A percentile compares a stretch with the other conserved stretches of the same genome.
Conservation (phyloP, 2,329 filamentous ascomycete species). For the Trichoderma sp. region DNA sequence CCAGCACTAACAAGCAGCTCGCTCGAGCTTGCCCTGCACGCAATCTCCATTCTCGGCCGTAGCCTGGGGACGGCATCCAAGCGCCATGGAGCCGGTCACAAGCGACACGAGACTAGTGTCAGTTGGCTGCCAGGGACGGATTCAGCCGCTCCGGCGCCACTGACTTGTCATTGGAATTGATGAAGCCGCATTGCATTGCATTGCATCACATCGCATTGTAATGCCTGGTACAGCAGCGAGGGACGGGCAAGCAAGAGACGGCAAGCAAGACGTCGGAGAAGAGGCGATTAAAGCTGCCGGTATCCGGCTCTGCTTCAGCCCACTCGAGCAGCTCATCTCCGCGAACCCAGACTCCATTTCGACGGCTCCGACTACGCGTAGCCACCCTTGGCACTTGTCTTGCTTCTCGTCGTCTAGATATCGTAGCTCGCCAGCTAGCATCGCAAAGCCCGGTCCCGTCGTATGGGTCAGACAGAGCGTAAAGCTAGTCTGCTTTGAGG, state of each 20-base stretch:
- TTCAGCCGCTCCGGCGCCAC: slow-evolving; percentile 26
- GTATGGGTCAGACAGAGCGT: not conserved
- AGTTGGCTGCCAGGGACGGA: slow-evolving; percentile 23
- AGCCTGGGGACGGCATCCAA: slow-evolving; percentile 10
- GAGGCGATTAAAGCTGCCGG: not conserved
- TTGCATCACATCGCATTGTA: slow-evolving; percentile 9
- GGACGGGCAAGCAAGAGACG: not conserved
- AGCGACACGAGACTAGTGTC: slow-evolving; percentile 15
- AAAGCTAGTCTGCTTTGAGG: slow-evolving; percentile 3
- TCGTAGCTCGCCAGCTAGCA: not conserved
- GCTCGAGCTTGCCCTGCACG: slow-evolving; percentile 1
- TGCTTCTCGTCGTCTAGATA: not conserved
- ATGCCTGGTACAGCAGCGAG: not conserved
- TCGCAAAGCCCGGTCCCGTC: not conserved
- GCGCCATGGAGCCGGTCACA: slow-evolving; percentile 17
- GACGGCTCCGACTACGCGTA: slow-evolving; percentile 1
- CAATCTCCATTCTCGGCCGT: slow-evolving; percentile 21
- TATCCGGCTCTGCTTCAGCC: not conserved
- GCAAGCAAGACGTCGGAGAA: not conserved
- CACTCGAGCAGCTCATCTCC: not conserved
- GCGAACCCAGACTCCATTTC: not conserved
- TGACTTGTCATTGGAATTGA: slow-evolving; percentile 23
- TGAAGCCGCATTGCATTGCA: slow-evolving; percentile 23
- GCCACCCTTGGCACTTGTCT: not conserved
- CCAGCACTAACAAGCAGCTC: not conserved